Percentiles rank a stretch among this genome's conserved stretches.
Conservation (phyloP, 116 monocot species). For the Thalassia testudinum region DNA sequence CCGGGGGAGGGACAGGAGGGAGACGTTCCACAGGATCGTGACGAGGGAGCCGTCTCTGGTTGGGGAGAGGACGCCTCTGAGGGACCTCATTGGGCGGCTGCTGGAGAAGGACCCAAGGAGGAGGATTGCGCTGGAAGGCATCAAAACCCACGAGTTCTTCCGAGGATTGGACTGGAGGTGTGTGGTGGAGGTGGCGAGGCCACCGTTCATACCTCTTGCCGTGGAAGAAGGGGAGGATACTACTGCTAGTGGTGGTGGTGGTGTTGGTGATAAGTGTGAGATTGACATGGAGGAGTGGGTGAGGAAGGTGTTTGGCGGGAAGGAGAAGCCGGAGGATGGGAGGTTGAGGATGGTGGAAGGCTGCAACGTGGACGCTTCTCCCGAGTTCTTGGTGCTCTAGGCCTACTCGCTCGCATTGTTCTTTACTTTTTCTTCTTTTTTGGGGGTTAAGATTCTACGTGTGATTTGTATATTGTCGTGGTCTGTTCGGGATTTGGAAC, state of each 20-base stretch:
- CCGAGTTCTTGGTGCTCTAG: too few species aligned
- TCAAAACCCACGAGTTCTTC: constrained; percentile 20
- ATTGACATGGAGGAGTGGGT: too few species aligned
- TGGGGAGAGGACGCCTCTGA: constrained; percentile 23
- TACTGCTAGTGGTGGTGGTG: constrained; percentile 3
- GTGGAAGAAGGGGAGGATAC: constrained; percentile 1
- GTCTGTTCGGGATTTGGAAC: too few species aligned
- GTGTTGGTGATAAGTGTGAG: too few species aligned
- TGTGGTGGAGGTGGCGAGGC: constrained; percentile 23
- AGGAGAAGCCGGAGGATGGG: too few species aligned
- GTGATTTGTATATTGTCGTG: too few species aligned
- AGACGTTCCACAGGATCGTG: constrained; percentile 32
- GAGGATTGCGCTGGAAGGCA: constrained; percentile 5
- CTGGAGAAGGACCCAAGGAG: constrained; percentile 39
- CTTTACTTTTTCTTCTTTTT: too few species aligned
- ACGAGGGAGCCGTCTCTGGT: constrained; percentile 19
- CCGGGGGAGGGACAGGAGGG: constrained; percentile 34
- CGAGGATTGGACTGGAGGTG: constrained; percentile 9
- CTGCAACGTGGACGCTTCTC: too few species aligned
- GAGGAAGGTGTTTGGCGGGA: too few species aligned
- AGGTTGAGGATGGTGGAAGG: too few species aligned
- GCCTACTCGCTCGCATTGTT: too few species aligned
- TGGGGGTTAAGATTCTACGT: too few species aligned
- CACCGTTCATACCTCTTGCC: constrained; percentile 48
- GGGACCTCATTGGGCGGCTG: constrained; percentile 24